Evolutionary conservation across 495 filamentous ascomycete species (phyloP).

Genomic region (Echria macrotheca): DNA sequence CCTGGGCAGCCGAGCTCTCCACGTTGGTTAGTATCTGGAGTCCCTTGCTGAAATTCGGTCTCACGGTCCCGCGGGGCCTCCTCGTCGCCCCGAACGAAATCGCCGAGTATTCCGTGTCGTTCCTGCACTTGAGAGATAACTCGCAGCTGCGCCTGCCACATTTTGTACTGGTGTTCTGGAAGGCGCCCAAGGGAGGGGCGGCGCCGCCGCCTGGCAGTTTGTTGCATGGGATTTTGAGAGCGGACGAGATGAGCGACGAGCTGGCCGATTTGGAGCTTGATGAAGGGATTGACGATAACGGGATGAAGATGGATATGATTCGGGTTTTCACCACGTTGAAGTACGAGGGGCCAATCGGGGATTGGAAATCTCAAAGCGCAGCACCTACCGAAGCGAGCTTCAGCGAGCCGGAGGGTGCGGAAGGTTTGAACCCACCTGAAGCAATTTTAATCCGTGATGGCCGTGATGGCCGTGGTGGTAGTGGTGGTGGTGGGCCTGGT

Average conservation of each 20-base stretch:
- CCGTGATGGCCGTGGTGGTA: too few species aligned
- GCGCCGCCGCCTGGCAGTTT: slow-evolving; percentile 1
- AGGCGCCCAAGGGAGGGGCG: background rate
- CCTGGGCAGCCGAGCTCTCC: slow-evolving; percentile 29
- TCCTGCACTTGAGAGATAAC: slow-evolving; percentile 3
- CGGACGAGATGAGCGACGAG: background rate
- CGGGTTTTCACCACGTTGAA: slow-evolving; percentile 23
- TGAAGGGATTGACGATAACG: too few species aligned
- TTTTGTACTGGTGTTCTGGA: slow-evolving; percentile 29
- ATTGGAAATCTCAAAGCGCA: too few species aligned
- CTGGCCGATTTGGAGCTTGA: background rate
- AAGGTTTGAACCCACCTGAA: too few species aligned
- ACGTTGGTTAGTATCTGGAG: slow-evolving; percentile 27
- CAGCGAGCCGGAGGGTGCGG: too few species aligned
- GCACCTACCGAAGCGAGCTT: too few species aligned
- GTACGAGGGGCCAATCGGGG: too few species aligned
- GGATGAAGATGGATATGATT: slow-evolving; percentile 20
- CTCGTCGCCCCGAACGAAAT: slow-evolving; percentile 20
- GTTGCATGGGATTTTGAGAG: background rate
- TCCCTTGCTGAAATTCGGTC: slow-evolving; percentile 24
- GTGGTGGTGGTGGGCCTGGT: too few species aligned
- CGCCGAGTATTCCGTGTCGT: slow-evolving; percentile 21
- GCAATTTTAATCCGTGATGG: too few species aligned
- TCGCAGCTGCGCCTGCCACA: slow-evolving; percentile 13
- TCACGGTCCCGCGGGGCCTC: slow-evolving; percentile 14